Conservation (phyloP, 345 rosid genomes). For the Clarkia xantiana region DNA sequence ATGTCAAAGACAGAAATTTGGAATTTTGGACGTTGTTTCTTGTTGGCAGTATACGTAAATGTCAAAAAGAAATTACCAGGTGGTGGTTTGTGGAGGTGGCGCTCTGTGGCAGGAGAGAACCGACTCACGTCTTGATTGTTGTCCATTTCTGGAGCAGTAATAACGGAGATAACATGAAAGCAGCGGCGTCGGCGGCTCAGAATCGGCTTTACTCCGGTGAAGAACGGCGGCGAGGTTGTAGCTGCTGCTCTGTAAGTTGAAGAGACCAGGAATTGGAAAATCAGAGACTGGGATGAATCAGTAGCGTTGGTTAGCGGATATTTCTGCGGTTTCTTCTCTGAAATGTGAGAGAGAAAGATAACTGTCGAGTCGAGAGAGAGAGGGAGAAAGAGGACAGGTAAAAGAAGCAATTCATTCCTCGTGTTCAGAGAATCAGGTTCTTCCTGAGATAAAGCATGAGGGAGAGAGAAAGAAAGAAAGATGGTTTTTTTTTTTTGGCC, state of each 20-base stretch:
- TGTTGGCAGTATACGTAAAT: no score
- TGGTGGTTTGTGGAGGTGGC: slow-evolving; percentile 38
- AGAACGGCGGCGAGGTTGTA: background rate
- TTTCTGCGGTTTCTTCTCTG: slow-evolving; percentile 16
- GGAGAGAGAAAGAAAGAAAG: background rate
- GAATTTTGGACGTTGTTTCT: no score
- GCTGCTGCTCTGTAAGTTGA: background rate
- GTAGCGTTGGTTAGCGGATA: slow-evolving; percentile 11
- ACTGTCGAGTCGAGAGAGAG: background rate
- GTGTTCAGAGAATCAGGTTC: slow-evolving; percentile 80
- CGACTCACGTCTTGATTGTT: slow-evolving; percentile 47
- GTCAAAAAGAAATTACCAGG: slow-evolving; percentile 15
- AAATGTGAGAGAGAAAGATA: slow-evolving; percentile 7
- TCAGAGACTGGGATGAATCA: background rate
- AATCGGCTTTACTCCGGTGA: slow-evolving; percentile 3
- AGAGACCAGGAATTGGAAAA: slow-evolving; percentile 1
- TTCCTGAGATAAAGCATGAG: slow-evolving; percentile 35
- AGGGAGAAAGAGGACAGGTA: slow-evolving; percentile 8
- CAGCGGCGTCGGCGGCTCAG: slow-evolving; percentile 18
- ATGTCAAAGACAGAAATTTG: no score
- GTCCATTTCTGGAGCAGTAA: slow-evolving; percentile 38
- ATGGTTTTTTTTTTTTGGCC: no score
- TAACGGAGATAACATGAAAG: slow-evolving; percentile 4
- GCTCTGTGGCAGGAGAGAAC: slow-evolving; percentile 16
- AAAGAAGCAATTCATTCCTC: slow-evolving; percentile 42